Base-by-base conservation (phyloP, 148 eudicot genomes). In the Agrostemma githago region DNA sequence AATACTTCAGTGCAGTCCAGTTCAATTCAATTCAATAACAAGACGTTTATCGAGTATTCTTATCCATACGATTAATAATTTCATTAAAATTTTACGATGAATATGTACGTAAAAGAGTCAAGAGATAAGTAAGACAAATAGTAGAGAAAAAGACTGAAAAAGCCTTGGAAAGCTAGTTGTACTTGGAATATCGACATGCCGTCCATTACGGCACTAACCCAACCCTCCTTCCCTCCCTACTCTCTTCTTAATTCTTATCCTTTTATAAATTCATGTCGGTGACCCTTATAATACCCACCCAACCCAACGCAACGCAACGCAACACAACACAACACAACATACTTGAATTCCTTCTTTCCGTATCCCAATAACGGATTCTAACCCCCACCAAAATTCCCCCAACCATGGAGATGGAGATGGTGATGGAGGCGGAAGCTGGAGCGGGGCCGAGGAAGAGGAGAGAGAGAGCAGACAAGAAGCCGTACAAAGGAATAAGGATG, bases 401-500 rank as follows among this genome's bases (percentile, higher is more conserved):
- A 8, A 37, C 57, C 42, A 86, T 68, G 82, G 76, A 43, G 73
- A 26, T 26, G 34, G 34, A 26, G 34, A 26, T 26, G 34, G 34
- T 0, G 34, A 26, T 26, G 34, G 34, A 26, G 1, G 34, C 34
- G 34, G 34, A 26, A 26, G 34, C 34, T 26, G 34, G 1, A 26
- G 84, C 44, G 58, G 84, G 54, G 74, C 59, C 84, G 58, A 77
- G 85, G 80, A 84, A 79, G 81, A 83, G 75, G 81, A 79, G 76
- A 43, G 85, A 85, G 61, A 80, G 82, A 59, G 80, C 72, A 44
- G 79, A 67, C 10, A 87, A 91, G 72, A 89, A 87, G 76, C 93
- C 84, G 0, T 94, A 89, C 83, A 94, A 87, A 65, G 98, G 97
- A 10, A 94, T 94, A 69, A 74, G 98, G 81, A 91, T 94, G 97